Base-by-base conservation (phyloP, 352 stramenopile species). In the Bremia lactucae region DNA sequence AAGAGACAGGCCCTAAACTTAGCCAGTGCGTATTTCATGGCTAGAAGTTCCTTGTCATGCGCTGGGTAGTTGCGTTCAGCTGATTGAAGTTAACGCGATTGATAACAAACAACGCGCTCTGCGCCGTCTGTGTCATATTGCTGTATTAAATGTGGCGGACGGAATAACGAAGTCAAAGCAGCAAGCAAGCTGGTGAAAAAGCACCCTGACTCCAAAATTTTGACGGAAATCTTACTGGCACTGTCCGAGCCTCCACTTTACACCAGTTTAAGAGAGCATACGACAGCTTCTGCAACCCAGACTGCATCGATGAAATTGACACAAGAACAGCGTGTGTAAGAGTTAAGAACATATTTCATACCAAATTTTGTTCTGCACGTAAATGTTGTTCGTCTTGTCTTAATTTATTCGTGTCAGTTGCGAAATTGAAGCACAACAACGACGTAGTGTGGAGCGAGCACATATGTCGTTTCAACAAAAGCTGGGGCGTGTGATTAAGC, bases 381-480 rank as follows among this genome's bases (percentile, higher is more conserved):
- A 28, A n/a, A n/a, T n/a, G n/a, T 14, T 40, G 31, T 37, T 16
- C 20, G 9, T 10, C 13, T 33, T 23, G 8, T 38, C 25, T 16
- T 23, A 21, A 42, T 42, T 40, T 28, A 40, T 60, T 6, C 50
- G 45, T 9, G 71, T 72, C 5, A 96, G 51, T 3, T 96, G 55
- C 21, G 82, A 83, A 19, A 97, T 68, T 8, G 83, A 88, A 52
- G 65, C 7, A 97, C 89, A 22, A 74, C 70, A 3, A 36, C 64
- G 11, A 97, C 87, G 25, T 94, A 74, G 18, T 72, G 89, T 97
- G 3, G 79, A 90, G 10, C 86, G 79, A 11, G 96, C 85, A n/a
- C 68, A 55, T 8, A 88, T 96, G 62, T n/a, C n/a, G n/a, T n/a
- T 97, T 95, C 6, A 90, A 83, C 24, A 97, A 45, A 2, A 97